These are phyloP conservation scores for Kokia cookei DNA, from an alignment of 441 rosid species.

Conservation along the genomic window DNA sequence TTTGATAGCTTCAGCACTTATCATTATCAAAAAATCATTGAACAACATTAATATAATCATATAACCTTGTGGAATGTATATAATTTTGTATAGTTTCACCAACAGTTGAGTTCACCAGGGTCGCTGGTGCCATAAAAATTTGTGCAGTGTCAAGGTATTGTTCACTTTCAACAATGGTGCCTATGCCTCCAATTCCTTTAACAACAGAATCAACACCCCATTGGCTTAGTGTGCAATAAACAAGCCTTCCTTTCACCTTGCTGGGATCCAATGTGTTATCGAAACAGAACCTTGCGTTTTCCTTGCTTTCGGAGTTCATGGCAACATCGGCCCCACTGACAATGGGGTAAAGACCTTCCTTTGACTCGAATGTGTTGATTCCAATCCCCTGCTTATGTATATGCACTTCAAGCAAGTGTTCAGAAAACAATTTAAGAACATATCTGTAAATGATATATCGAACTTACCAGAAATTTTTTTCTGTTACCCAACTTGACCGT, in stretches of 20 bases:
- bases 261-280: constrained; percentile 48
- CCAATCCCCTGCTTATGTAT: constrained; percentile 52
- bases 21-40: background rate
- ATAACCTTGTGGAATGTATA: constrained; percentile 64
- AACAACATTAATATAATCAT: background rate
- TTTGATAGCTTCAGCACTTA: background rate
- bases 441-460: background rate
- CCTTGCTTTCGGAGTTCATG: constrained; percentile 22
- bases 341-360: constrained; percentile 50
- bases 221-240: constrained; percentile 39
- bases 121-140: constrained; percentile 73
- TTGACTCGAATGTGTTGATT: constrained; percentile 48
- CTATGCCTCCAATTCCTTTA: constrained; percentile 60
- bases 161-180: constrained; percentile 42
- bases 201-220: constrained; percentile 65
- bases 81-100: constrained; percentile 42
- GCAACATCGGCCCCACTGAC: constrained; percentile 65
- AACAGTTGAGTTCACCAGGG: constrained; percentile 49
- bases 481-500: constrained; percentile 47
- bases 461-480: constrained; percentile 39
- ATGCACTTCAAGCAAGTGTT: background rate
- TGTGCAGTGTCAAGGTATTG: constrained; percentile 63
- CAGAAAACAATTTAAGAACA: background rate
- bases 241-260: constrained; percentile 74
- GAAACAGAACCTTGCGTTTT: constrained; percentile 48